Base-by-base conservation (phyloP, 345 rosid species). In the Heritiera littoralis region DNA sequence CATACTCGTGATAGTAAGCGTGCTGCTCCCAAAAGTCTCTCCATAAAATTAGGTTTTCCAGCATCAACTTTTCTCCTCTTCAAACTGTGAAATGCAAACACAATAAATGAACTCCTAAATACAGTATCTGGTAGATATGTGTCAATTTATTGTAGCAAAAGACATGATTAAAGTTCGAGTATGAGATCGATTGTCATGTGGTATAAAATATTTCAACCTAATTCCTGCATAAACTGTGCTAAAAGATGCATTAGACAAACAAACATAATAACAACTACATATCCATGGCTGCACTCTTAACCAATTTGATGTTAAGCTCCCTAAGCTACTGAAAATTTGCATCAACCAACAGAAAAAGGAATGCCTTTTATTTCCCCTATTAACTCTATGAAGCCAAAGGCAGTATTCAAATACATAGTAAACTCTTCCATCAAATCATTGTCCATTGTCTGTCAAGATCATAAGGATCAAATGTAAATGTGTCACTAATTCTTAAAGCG, bases 1-100 rank as follows among this genome's bases (percentile, higher is more conserved):
- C 41, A 60, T 75, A 90, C 99, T 90, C 88, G 94, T 71, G 99
- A 90, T 70, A 94, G 89, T 81, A 96, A 84, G 67, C 90, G 92
- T 80, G 97, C 87, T 80, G 87, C 87, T 32, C 98, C 99, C 55
- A 85, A 81, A 84, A 96, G 92, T 56, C 88, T 82, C 80, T 94
- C 98, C 88, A 94, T 78, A 78, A 90, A 90, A 82, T 90, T 90
- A 78, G 88, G 91, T 67, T 83, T 87, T 80, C 93, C 88, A 67
- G 60, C 79, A 45, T 87, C 90, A 79, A 80, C 77, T 80, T 83
- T 90, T 79, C 88, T 90, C 83, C 94, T 78, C 92, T 94, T 96
- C 82, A 94, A 85, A 85, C 98, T 94, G 85, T 56, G 23, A 77
- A 1, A 54, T 10, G 55, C 9, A 69, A 80, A 69, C 7, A 66